Evolutionary conservation across 495 filamentous ascomycete genomes (phyloP), one percentile per base, ranked within the genome.

Genomic region (Chaetomium fimeti): DNA sequence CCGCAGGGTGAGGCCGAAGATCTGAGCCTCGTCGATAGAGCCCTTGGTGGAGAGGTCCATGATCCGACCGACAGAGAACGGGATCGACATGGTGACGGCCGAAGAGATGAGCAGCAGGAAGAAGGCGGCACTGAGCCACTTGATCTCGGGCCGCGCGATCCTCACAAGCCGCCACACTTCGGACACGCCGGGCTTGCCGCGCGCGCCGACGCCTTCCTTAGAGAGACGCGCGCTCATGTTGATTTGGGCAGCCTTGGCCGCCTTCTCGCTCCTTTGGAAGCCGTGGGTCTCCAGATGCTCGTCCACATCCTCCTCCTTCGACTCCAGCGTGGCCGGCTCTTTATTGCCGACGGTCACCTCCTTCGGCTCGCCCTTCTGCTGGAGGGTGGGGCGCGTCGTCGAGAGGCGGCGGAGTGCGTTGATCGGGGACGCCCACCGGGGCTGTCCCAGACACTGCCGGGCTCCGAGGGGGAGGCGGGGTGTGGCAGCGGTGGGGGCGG

Each of bases 31-130:
- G 38, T 77, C 76, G 13, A 74, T 71, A 24, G 69, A 53, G 47
- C 69, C 74, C 60, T 75, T 74, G 67, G 79, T 81, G 20, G 77
- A 74, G n/a, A 81, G 71, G 38, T 98, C 95, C 73, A 98, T 83
- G 58, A 98, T 94, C 76, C 91, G 92, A 27, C 94, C 94, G 66
- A 98, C 96, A 0, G 93, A 95, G 69, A 97, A 93, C 20, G 94
- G 94, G 61, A 98, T 90, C 6, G 91, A 91, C 87, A 98, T 95
- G 36, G 92, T 94, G 65, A 98, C 90, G 38, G 84, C 80, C 6
- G 92, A 97, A 3, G 93, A 97, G 52, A 96, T 78, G 38, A 98
- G 77, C 57, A 98, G 82, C 73, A 94, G 88, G 59, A 88, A 74
- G 70, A 97, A 92, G 0, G 94, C 94, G 29, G 87, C 77, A 15